Evolutionary conservation across 179 eudicot genomes (phyloP), one percentile per base, ranked within the genome.

Genomic region (Actinidia arguta): DNA sequence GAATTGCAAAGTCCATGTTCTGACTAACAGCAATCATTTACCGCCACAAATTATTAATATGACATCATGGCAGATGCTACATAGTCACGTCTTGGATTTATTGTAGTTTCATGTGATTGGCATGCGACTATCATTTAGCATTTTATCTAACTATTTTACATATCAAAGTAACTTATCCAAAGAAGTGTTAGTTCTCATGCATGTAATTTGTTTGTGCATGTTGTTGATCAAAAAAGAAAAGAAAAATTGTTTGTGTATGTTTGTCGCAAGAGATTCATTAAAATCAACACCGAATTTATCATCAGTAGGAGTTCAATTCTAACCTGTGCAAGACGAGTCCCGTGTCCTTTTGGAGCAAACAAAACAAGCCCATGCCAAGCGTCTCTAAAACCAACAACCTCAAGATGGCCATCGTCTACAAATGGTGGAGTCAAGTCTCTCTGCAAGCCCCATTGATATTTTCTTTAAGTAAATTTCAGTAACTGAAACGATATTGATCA

Each of bases 321-420:
- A 44, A 96, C 99, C 98, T 96, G 99, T 81, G 98, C 99, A 78
- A 96, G 99, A 80, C 99, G 99, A 77, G 95, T 96, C 78, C 99
- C 99, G 84, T 95, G 99, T 56, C 99, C 99, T 16, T 95, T 92
- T 58, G 98, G 98, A 84, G 98, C 91, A 74, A 89, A 79, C 84
- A 95, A 89, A 83, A 93, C 93, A 80, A 96, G 93, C 81, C 98
- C 99, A 85, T 96, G 99, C 99, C 94, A 96, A 83, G 98, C 99
- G 89, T 96, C 87, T 92, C 98, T 91, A 85, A 95, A 96, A 56
- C 99, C 98, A 79, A 96, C 99, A 75, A 96, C 86, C 86, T 96
- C 99, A 55, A 96, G 84, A 39, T 90, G 93, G 76, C 98, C 97
- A 86, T 96, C 99, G 83, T 96, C 99, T 3, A 96, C 99, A 82